Evolutionary conservation across 352 stramenopile genomes (phyloP).

Genomic region (Globisporangium abappressorium): DNA sequence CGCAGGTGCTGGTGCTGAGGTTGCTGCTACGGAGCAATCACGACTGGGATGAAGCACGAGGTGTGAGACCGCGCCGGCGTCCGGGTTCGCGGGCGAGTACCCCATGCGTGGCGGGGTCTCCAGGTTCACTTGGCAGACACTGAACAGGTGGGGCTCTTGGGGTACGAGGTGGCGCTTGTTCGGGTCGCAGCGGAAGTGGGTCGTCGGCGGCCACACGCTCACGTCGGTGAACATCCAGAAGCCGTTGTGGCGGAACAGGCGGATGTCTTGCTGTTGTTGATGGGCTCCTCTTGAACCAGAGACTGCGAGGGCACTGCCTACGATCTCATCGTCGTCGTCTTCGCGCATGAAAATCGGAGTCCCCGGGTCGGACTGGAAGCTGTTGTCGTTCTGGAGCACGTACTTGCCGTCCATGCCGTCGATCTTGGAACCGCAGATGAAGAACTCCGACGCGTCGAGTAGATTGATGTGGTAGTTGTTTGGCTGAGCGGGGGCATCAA

Average conservation of each 20-base stretch:
- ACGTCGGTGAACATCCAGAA: conserved; percentile 72
- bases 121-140: conserved; percentile 31
- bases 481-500: not conserved
- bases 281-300: not conserved
- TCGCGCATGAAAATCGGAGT: conserved; percentile 45
- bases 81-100: conserved; percentile 31
- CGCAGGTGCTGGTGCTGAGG: not conserved
- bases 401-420: conserved; percentile 57
- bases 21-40: not conserved
- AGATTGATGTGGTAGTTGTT: not conserved
- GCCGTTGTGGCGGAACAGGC: conserved; percentile 53
- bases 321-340: conserved; percentile 24
- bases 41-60: conserved; percentile 22
- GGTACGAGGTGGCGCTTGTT: conserved; percentile 29
- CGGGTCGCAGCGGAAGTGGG: conserved; percentile 62
- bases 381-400: conserved; percentile 23
- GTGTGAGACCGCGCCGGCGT: conserved; percentile 10
- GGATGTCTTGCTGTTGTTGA: conserved; percentile 34
- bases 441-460: conserved; percentile 26
- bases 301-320: not conserved
- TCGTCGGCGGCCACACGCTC: conserved; percentile 46
- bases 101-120: conserved; percentile 33
- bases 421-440: conserved; percentile 48
- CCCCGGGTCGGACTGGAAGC: conserved; percentile 28
- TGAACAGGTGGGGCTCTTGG: conserved; percentile 13